A percentile compares a stretch with the other conserved stretches of the same genome.
These are phyloP conservation scores for Trichoderma erinaceum DNA, from an alignment of 495 filamentous ascomycete genomes.

Conservation along the genomic window DNA sequence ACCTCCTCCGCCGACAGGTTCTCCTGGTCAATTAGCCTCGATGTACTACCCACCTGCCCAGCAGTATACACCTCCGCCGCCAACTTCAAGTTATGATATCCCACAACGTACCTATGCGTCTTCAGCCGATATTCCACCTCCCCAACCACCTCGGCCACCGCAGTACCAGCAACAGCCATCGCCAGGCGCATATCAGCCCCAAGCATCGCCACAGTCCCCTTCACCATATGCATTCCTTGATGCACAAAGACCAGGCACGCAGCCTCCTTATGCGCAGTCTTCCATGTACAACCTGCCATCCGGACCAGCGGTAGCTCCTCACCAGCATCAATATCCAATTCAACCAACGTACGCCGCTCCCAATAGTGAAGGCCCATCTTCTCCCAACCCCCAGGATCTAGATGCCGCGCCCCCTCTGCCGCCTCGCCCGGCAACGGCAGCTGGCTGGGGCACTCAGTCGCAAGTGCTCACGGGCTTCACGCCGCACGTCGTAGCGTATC, in stretches of 20 bases:
- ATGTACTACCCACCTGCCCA: neutral
- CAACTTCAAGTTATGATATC: neutral
- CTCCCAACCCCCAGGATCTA: neutral
- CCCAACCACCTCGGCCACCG: neutral
- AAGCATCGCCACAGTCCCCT: neutral
- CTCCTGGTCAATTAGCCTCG: neutral
- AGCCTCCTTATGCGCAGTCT: neutral
- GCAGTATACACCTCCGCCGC: neutral
- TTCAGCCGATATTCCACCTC: neutral
- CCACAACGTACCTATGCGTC: neutral
- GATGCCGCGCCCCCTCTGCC: neutral
- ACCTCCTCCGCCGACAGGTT: neutral
- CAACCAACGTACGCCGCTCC: neutral
- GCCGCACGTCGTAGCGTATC: neutral
- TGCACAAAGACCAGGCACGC: neutral
- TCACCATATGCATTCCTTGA: neutral
- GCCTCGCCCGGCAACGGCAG: neutral
- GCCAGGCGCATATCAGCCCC: neutral
- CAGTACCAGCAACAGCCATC: neutral
- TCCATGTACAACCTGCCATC: neutral
- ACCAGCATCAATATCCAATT: neutral
- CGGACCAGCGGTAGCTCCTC: neutral
- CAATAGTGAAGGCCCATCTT: neutral
- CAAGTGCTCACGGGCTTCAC: neutral
- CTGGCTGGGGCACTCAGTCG: neutral